These are phyloP conservation scores for Hymenoscyphus albidus DNA, from an alignment of 2,329 filamentous ascomycete species.

Conservation along the genomic window DNA sequence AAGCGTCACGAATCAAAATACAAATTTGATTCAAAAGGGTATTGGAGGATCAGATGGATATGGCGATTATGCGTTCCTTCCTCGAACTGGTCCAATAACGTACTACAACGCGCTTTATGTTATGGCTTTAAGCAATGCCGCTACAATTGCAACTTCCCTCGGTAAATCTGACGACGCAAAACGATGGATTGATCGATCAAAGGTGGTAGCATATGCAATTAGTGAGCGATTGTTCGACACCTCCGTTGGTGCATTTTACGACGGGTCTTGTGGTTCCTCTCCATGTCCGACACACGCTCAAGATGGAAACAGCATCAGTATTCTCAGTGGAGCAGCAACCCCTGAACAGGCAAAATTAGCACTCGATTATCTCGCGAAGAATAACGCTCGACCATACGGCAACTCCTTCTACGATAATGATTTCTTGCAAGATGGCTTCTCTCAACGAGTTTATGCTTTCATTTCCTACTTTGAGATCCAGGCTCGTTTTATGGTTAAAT, in stretches of 20 bases:
- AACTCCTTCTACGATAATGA: constrained; percentile 51
- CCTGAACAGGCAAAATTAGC: constrained; percentile 33
- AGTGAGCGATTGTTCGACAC: constrained; percentile 40
- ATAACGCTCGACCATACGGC: constrained; percentile 41
- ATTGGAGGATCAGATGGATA: constrained; percentile 37
- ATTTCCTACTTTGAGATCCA: constrained; percentile 50
- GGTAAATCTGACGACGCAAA: constrained; percentile 35
- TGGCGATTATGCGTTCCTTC: constrained; percentile 50
- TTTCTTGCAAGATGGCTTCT: constrained; percentile 38
- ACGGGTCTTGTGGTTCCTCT: constrained; percentile 36
- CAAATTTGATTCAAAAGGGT: constrained; percentile 42
- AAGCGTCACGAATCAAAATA: constrained; percentile 39
- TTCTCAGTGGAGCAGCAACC: constrained; percentile 39
- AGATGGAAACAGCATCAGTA: constrained; percentile 48
- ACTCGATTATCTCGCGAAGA: constrained; percentile 39
- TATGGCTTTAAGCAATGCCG: constrained; percentile 43
- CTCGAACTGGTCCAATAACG: constrained; percentile 44
- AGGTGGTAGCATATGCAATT: constrained; percentile 37
- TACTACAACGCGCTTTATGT: constrained; percentile 53
- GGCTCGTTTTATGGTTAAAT: constrained; percentile 43
- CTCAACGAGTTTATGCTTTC: constrained; percentile 48
- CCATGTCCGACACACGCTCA: constrained; percentile 41
- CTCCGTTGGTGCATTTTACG: constrained; percentile 43
- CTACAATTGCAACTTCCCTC: constrained; percentile 39
- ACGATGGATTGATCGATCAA: constrained; percentile 41